Conservation (phyloP, 2,329 filamentous ascomycete genomes). For the Parastagonospora avenae region DNA sequence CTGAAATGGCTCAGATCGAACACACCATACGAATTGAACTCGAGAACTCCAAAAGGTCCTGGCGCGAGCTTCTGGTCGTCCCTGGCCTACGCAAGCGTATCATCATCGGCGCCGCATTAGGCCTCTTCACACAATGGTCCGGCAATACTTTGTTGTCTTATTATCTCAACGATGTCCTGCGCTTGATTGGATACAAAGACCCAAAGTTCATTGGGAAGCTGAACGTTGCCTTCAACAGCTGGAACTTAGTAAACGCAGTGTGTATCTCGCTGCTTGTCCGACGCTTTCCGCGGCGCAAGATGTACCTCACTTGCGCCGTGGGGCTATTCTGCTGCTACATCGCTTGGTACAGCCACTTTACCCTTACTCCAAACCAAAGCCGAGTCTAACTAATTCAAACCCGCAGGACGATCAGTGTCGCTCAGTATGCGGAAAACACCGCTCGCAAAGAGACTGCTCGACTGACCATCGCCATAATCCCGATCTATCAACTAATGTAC, state of each 20-base stretch:
- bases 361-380: too few species aligned
- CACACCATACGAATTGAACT: conserved; percentile 65
- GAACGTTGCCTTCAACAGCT: conserved; percentile 63
- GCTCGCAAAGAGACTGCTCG: conserved; percentile 44
- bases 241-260: conserved; percentile 63
- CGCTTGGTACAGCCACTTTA: conserved; percentile 20
- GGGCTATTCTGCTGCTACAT: conserved; percentile 41
- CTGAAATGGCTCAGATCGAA: conserved; percentile 70
- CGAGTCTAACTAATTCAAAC: too few species aligned
- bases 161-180: conserved; percentile 66
- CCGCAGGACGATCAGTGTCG: conserved; percentile 51
- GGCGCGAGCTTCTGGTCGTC: conserved; percentile 65
- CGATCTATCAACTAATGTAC: conserved; percentile 62
- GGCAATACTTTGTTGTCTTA: conserved; percentile 67
- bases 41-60: conserved; percentile 56
- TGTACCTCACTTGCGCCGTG: conserved; percentile 55
- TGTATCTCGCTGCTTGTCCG: conserved; percentile 61
- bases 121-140: conserved; percentile 69
- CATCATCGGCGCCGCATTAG: conserved; percentile 65
- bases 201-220: conserved; percentile 44
- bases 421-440: conserved; percentile 48
- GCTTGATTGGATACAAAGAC: conserved; percentile 62
- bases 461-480: conserved; percentile 55
- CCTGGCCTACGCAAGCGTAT: conserved; percentile 68
- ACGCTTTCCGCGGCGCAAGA: conserved; percentile 59